Evolutionary conservation across 805 yeast genomes (phyloP).

Genomic region (Candida succiphila): DNA sequence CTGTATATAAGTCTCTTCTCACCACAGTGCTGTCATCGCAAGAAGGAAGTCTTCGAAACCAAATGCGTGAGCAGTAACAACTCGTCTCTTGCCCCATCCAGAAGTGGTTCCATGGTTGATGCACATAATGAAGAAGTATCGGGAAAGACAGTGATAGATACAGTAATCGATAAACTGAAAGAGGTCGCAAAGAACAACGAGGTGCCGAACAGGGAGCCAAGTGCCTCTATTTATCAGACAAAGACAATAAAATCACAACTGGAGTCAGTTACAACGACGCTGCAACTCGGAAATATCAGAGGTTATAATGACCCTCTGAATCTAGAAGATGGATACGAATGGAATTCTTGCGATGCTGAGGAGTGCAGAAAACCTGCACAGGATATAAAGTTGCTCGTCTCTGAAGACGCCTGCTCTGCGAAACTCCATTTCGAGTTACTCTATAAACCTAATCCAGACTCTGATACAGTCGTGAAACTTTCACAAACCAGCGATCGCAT

Average conservation of each 20-base stretch:
- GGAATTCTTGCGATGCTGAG: not conserved
- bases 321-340: conserved; percentile 1
- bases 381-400: conserved; percentile 10
- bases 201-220: too few species aligned
- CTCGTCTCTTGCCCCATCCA: not conserved
- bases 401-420: conserved; percentile 15
- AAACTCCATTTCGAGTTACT: conserved; percentile 14
- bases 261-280: conserved; percentile 1
- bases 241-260: not conserved
- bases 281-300: conserved; percentile 12
- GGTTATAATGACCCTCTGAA: conserved; percentile 13
- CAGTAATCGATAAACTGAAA: conserved; percentile 5
- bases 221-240: not conserved
- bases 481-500: conserved; percentile 1
- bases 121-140: not conserved
- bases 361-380: not conserved
- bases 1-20: conserved; percentile 15
- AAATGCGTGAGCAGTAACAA: conserved; percentile 6
- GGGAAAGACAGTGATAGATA: conserved; percentile 4
- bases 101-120: not conserved
- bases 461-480: conserved; percentile 1
- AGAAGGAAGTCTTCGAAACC: conserved; percentile 15
- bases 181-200: not conserved
- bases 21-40: conserved; percentile 14
- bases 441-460: conserved; percentile 1